A percentile compares a stretch with the other conserved stretches of the same genome.
These are phyloP conservation scores for Hygrophila difformis DNA, from an alignment of 257 asterid genomes.

Conservation along the genomic window DNA sequence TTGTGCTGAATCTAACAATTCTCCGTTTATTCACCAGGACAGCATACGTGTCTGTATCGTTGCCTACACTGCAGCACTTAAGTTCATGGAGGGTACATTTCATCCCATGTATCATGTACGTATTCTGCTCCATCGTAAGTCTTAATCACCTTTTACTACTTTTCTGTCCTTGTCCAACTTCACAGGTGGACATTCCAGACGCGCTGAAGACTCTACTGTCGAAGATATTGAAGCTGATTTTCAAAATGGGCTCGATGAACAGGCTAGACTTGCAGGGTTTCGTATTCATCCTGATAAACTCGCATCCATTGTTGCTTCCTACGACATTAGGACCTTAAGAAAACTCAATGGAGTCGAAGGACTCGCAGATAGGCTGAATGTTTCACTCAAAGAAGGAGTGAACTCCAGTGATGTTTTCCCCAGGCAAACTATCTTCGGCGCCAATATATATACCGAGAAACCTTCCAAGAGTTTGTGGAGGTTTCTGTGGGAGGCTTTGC, in stretches of 20 bases:
- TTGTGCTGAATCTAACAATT: background rate
- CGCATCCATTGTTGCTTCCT: constrained; percentile 68
- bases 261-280: constrained; percentile 65
- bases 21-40: background rate
- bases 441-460: constrained; percentile 73
- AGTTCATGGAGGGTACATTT: constrained; percentile 33
- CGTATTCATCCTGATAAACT: constrained; percentile 76
- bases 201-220: constrained; percentile 16
- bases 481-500: constrained; percentile 96
- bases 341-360: constrained; percentile 71
- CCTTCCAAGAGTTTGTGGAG: constrained; percentile 81
- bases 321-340: constrained; percentile 68
- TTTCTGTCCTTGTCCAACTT: background rate
- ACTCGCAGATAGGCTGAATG: constrained; percentile 57
- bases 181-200: constrained; percentile 24
- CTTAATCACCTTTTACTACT: too few species aligned
- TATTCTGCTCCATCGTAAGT: background rate
- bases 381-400: constrained; percentile 64
- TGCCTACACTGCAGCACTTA: background rate
- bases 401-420: constrained; percentile 43
- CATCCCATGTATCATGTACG: constrained; percentile 10
- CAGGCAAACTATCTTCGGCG: constrained; percentile 63
- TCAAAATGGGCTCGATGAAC: constrained; percentile 56
- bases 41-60: background rate
- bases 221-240: constrained; percentile 34